Evolutionary conservation across 306 rosid genomes (phyloP).

Genomic region (Geum urbanum): DNA sequence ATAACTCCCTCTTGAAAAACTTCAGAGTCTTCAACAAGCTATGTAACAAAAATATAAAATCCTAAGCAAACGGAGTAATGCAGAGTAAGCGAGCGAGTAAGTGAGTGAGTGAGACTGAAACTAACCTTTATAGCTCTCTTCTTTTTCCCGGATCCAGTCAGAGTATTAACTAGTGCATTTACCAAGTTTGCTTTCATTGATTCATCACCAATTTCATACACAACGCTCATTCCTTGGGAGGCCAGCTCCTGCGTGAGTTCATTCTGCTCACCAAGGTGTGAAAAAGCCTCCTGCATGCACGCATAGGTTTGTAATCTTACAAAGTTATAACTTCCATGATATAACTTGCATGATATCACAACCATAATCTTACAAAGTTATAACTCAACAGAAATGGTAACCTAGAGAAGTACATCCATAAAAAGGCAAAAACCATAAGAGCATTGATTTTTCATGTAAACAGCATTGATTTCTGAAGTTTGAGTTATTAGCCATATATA

Average conservation of each 20-base stretch:
- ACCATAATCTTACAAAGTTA: too few relatives aligned
- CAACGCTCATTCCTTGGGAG: conserved; percentile 99
- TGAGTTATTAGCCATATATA: too few relatives aligned
- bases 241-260: conserved; percentile 97
- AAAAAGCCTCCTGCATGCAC: conserved; percentile 88
- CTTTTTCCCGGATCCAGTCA: conserved; percentile 87
- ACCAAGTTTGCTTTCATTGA: conserved; percentile 83
- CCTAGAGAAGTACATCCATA: too few relatives aligned
- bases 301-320: conserved; percentile 10
- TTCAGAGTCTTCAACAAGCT: conserved; percentile 93
- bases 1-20: conserved; percentile 91
- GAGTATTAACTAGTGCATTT: conserved; percentile 75
- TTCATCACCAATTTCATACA: conserved; percentile 90
- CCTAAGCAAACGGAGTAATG: not conserved
- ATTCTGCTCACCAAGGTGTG: conserved; percentile 88
- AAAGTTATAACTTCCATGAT: not conserved
- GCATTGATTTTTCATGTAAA: too few relatives aligned
- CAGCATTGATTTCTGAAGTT: too few relatives aligned
- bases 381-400: too few relatives aligned
- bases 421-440: too few relatives aligned
- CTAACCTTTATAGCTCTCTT: conserved; percentile 92
- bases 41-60: conserved; percentile 25
- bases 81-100: conserved; percentile 16
- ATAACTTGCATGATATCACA: not conserved
- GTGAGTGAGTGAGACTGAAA: conserved; percentile 23